Evolutionary conservation across 345 rosid species (phyloP).

Genomic region (Camelina hispida): DNA sequence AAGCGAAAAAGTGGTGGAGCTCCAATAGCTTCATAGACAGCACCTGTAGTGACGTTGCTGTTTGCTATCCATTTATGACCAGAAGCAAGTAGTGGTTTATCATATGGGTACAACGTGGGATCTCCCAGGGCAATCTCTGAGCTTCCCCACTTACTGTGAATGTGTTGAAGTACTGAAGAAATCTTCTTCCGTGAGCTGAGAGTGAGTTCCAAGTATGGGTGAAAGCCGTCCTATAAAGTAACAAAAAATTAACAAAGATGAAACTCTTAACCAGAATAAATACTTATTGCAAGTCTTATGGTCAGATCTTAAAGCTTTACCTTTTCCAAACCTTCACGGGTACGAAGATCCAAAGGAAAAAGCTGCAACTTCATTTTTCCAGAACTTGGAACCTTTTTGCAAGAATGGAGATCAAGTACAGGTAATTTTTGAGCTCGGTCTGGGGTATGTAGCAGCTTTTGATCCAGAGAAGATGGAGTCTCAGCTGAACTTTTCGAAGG

Average conservation of each 20-base stretch:
- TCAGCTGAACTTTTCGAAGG: conserved; percentile 33
- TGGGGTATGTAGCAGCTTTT: conserved; percentile 21
- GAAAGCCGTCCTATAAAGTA: conserved; percentile 68
- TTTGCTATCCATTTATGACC: conserved; percentile 57
- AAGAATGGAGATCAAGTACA: conserved; percentile 37
- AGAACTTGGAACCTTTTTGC: conserved; percentile 43
- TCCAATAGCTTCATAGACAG: conserved; percentile 66
- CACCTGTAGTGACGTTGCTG: conserved; percentile 57
- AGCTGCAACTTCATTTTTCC: conserved; percentile 83
- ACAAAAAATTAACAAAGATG: not conserved
- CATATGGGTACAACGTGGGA: conserved; percentile 65
- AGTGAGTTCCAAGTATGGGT: conserved; percentile 93
- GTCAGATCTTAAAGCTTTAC: conserved; percentile 43
- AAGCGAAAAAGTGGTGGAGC: conserved; percentile 76
- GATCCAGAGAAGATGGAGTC: conserved; percentile 23
- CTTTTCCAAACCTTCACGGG: conserved; percentile 71
- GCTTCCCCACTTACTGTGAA: conserved; percentile 71
- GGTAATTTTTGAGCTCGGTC: conserved; percentile 34
- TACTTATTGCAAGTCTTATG: not conserved
- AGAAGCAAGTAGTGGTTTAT: conserved; percentile 39
- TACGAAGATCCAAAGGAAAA: conserved; percentile 75
- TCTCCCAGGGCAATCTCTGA: conserved; percentile 69
- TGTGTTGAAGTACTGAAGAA: conserved; percentile 75
- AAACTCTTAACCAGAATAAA: not conserved
- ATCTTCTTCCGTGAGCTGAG: conserved; percentile 69